phyloP scores from a whole-genome alignment of 441 rosid genomes.

The Capsella rubella region DNA sequence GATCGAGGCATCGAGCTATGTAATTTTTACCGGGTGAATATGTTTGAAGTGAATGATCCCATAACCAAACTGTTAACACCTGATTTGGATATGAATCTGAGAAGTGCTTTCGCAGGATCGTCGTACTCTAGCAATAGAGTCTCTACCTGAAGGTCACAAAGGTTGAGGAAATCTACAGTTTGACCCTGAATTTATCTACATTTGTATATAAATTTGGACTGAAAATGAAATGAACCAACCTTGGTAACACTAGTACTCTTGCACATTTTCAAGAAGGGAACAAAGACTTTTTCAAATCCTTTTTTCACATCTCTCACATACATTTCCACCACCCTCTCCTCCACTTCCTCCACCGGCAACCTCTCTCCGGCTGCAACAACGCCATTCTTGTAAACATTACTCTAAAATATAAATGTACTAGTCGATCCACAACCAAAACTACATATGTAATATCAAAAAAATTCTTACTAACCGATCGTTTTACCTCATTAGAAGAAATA shows the following conservation, averaged over 20 bases:
- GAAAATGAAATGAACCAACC: constrained; percentile 19
- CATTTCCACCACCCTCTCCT: constrained; percentile 67
- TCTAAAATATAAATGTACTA: neutral
- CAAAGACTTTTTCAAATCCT: constrained; percentile 56
- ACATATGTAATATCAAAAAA: too few relatives aligned
- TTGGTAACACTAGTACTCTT: constrained; percentile 47
- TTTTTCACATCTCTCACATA: constrained; percentile 68
- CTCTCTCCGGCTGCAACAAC: constrained; percentile 62
- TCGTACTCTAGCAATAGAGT: constrained; percentile 72
- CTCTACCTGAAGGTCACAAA: constrained; percentile 48
- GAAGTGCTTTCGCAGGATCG: constrained; percentile 71
- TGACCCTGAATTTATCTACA: too few relatives aligned
- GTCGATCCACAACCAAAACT: neutral
- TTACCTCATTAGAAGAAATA: too few relatives aligned
- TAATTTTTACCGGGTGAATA: constrained; percentile 56
- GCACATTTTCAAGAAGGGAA: constrained; percentile 69
- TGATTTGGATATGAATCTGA: constrained; percentile 54
- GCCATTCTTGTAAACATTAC: neutral
- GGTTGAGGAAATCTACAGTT: too few relatives aligned
- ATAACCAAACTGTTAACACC: constrained; percentile 65
- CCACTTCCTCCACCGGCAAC: constrained; percentile 67
- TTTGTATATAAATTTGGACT: constrained; percentile 4
- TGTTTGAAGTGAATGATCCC: constrained; percentile 71
- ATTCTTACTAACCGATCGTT: too few relatives aligned
- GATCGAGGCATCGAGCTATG: neutral